Base-by-base conservation (phyloP, 179 eudicot species). In the Camellia oleifera region DNA sequence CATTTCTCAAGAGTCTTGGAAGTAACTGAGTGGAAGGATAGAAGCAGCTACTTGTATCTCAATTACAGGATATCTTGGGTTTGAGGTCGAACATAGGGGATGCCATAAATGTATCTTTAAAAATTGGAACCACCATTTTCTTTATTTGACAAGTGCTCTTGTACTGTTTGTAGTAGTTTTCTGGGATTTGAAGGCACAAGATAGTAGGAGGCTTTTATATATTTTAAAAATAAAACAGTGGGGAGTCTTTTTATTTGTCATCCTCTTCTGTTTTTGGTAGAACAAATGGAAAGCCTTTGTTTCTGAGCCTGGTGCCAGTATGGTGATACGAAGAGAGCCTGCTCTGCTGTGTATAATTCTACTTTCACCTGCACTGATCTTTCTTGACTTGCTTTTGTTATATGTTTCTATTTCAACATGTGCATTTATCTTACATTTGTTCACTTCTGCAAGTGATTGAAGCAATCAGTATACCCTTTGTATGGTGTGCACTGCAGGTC, bases 401-500 rank as follows among this genome's bases (percentile, higher is more conserved):
- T 32, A 48, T 72, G 71, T 12, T 79, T 23, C 64, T 79, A 52
- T 2, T 74, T 58, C 54, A 11, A 42, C 10, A 53, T 23, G 7
- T 26, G 63, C 18, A 26, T 50, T 63, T 2, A 65, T 64, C 48
- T 26, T 13, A 0, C 60, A 3, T 4, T 17, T n/a, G n/a, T 78
- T 57, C 20, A 78, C 23, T 58, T 46, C 11, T 44, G 23, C 32
- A 79, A 79, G 81, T 79, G 44, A 69, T 61, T n/a, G 46, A 77
- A 46, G 46, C 73, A 62, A 56, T 26, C 48, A 26, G 54, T 15
- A 53, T 50, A 44, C 53, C 67, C 74, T 15, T 40, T 75, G 56
- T 64, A n/a, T 77, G 40, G 40, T 67, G 42, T 10, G 50, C 13
- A 68, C 65, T 87, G 75, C 88, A 96, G 99, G 99, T 97, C 7